A percentile compares a stretch with the other conserved stretches of the same genome.
phyloP scores from a whole-genome alignment of 352 stramenopile genomes.

The Phytophthora pisi region DNA sequence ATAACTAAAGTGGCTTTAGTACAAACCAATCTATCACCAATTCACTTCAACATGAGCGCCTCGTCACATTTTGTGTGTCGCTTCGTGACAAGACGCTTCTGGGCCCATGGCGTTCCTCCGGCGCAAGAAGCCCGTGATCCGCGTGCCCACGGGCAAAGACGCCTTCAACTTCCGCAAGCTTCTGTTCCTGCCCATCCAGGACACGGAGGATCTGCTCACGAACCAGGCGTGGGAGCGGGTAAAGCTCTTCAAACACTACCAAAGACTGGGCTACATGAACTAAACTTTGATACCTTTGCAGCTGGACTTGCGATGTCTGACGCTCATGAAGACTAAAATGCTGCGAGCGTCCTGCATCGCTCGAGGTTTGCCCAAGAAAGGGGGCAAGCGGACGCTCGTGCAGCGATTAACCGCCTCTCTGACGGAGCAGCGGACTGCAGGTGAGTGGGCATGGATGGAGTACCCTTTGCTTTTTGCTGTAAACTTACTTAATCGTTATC shows the following conservation, averaged over 20 bases:
- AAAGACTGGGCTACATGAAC: neutral
- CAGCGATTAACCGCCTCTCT: conserved; percentile 63
- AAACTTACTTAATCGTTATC: neutral
- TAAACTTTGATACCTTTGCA: conserved; percentile 20
- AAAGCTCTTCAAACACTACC: conserved; percentile 2
- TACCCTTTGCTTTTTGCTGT: no score
- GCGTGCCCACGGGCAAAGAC: conserved; percentile 69
- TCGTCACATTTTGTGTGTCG: conserved; percentile 31
- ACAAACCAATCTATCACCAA: neutral
- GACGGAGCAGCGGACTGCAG: conserved; percentile 60
- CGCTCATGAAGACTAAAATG: conserved; percentile 87
- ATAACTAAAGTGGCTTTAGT: conserved; percentile 14
- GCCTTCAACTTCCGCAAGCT: conserved; percentile 83
- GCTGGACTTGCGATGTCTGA: conserved; percentile 81
- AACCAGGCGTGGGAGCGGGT: conserved; percentile 75
- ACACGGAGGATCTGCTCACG: conserved; percentile 74
- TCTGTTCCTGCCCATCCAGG: conserved; percentile 69
- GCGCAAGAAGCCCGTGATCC: conserved; percentile 70
- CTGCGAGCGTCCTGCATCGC: conserved; percentile 79
- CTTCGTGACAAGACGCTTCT: conserved; percentile 15
- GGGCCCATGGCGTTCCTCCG: conserved; percentile 64
- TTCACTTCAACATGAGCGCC: conserved; percentile 7
- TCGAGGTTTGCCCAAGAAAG: conserved; percentile 61
- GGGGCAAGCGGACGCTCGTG: conserved; percentile 67
- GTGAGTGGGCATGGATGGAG: conserved; percentile 20